Evolutionary conservation across 1,284 basidiomycete species (phyloP), one percentile per base, ranked within the genome.

Genomic region (Sporisorium sorghi): DNA sequence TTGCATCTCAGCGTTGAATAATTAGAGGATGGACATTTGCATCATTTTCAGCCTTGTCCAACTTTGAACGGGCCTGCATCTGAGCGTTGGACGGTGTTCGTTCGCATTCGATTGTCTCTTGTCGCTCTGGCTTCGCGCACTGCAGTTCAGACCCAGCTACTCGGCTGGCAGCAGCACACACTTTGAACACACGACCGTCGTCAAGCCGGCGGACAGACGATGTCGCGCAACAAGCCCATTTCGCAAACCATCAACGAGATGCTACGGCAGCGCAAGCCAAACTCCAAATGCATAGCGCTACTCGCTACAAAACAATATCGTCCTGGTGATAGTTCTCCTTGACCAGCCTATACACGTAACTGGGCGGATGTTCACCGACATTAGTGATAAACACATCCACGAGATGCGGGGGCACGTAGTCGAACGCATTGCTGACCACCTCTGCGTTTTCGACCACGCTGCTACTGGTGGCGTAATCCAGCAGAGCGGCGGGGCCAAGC

Each of bases 341-440:
- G 32, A 85, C 75, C 50, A 85, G 63, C n/a, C 83, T 55, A 54
- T 83, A 84, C 37, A 85, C 82, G 56, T 83, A 83, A 47, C 79
- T 81, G 7, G 79, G 76, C 15, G 84, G 84, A 60, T 85, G 84
- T 62, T 84, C 84, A 10, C 84, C 84, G 1, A 90, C 92, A 79
- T 99, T 99, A 11, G 95, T 98, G 79, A 98, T 93, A 83, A 94
- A 96, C 19, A 94, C 91, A 83, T 95, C 92, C 57, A 99, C 89
- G 68, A 97, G 86, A 83, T 97, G 93, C 12, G 95, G 94, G 47
- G 90, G 88, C 44, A 99, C 92, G 85, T 97, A 96, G 85, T 99
- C 96, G 84, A 93, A 98, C 81, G 92, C 92, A 19, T 95, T 94
- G 82, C 93, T 94, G 35, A 93, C 87, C 11, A 96, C 92, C 73